These are phyloP conservation scores for Torulaspora gathmanii DNA, from an alignment of 805 yeast species.

Conservation along the genomic window DNA sequence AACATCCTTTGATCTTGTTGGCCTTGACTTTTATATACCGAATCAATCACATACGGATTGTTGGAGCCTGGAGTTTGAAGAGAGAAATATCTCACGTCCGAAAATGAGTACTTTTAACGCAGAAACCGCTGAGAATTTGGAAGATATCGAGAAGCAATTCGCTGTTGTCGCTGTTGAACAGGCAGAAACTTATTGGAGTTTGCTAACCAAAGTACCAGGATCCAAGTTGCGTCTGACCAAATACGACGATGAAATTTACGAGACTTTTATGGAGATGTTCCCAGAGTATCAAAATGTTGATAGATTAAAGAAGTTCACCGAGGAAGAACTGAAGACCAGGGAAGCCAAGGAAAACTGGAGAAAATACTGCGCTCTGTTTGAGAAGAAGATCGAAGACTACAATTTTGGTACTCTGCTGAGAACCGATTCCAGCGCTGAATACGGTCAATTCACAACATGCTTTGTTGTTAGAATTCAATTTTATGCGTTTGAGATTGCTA, in stretches of 20 bases:
- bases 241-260: slow-evolving; percentile 66
- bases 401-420: slow-evolving; percentile 94
- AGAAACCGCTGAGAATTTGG: slow-evolving; percentile 88
- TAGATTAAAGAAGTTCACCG: slow-evolving; percentile 54
- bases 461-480: slow-evolving; percentile 92
- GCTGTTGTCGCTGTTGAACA: slow-evolving; percentile 97
- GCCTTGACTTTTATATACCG: too few species aligned
- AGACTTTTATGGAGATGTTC: slow-evolving; percentile 59
- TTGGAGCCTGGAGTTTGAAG: too few species aligned
- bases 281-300: slow-evolving; percentile 78
- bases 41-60: too few species aligned
- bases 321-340: slow-evolving; percentile 75
- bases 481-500: slow-evolving; percentile 88
- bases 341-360: slow-evolving; percentile 90
- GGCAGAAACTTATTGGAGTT: slow-evolving; percentile 88
- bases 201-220: slow-evolving; percentile 72
- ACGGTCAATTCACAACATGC: slow-evolving; percentile 76
- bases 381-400: slow-evolving; percentile 75
- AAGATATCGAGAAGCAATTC: slow-evolving; percentile 94
- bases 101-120: slow-evolving; percentile 54
- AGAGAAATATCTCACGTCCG: too few species aligned
- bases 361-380: slow-evolving; percentile 74
- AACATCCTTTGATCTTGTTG: not conserved
- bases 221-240: slow-evolving; percentile 68
- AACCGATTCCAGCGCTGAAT: slow-evolving; percentile 64